Evolutionary conservation across 306 rosid genomes (phyloP).

Genomic region (Dryas octopetala): DNA sequence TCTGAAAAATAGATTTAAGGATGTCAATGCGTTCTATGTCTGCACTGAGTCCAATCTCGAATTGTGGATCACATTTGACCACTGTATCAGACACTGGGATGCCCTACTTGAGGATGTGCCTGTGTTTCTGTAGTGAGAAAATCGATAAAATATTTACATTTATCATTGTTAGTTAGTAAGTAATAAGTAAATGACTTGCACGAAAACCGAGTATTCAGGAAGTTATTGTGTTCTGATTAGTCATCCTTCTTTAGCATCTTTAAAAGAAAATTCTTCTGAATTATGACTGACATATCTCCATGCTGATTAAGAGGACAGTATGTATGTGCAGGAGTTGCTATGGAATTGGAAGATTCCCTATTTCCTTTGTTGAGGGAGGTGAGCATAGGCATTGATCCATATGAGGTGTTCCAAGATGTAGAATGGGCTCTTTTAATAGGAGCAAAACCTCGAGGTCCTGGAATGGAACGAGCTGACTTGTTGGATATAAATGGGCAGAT

Average conservation of each 20-base stretch:
- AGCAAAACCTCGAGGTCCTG: conserved; percentile 99
- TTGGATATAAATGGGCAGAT: conserved; percentile 91
- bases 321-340: conserved; percentile 77
- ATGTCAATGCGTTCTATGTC: neutral
- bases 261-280: neutral
- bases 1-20: neutral
- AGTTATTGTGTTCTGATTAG: neutral
- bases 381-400: conserved; percentile 77
- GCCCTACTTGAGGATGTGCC: neutral
- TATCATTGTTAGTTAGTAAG: neutral
- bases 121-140: neutral
- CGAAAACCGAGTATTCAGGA: neutral
- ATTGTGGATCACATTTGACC: neutral
- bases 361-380: conserved; percentile 93
- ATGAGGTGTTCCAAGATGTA: conserved; percentile 92
- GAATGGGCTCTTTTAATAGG: conserved; percentile 96
- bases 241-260: neutral
- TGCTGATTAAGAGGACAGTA: conserved; percentile 1
- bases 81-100: neutral
- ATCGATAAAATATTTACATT: neutral
- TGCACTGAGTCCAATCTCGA: neutral
- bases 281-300: neutral
- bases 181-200: neutral
- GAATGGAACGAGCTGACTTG: conserved; percentile 87
- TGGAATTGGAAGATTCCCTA: conserved; percentile 96